Conservation (phyloP, 441 rosid genomes). For the Pelargonium australe region DNA sequence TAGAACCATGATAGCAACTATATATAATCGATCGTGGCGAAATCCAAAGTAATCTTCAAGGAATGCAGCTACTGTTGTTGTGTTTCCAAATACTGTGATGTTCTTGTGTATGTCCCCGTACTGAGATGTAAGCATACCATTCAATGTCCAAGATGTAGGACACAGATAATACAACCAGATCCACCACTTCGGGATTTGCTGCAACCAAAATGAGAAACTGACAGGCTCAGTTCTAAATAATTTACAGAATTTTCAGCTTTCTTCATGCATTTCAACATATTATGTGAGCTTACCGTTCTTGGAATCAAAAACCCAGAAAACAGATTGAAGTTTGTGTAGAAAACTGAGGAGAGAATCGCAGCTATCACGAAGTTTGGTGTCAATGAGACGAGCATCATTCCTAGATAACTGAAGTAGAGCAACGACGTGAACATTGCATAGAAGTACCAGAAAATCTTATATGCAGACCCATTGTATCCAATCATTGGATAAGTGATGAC, state of each 20-base stretch:
- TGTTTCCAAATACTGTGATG: constrained; percentile 32
- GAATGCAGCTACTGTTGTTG: constrained; percentile 28
- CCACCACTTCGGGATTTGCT: constrained; percentile 59
- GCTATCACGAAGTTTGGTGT: constrained; percentile 48
- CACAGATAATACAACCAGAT: constrained; percentile 41
- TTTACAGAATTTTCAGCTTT: neutral
- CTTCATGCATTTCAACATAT: neutral
- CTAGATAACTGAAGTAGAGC: constrained; percentile 40
- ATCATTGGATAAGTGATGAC: constrained; percentile 48
- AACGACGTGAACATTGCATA: constrained; percentile 43
- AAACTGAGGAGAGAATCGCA: constrained; percentile 33
- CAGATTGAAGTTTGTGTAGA: constrained; percentile 37
- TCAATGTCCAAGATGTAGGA: constrained; percentile 47
- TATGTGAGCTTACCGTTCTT: constrained; percentile 30
- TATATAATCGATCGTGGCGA: constrained; percentile 33
- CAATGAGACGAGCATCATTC: constrained; percentile 46
- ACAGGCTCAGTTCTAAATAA: neutral
- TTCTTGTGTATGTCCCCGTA: constrained; percentile 39
- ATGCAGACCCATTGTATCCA: constrained; percentile 33
- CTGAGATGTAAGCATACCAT: constrained; percentile 43
- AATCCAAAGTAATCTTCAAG: constrained; percentile 43
- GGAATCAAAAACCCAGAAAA: constrained; percentile 56
- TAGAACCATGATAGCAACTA: constrained; percentile 30
- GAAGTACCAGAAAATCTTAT: constrained; percentile 45
- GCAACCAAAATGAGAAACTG: constrained; percentile 17